These are phyloP conservation scores for Hanseniaspora hatyaiensis DNA, from an alignment of 805 yeast species.

Conservation along the genomic window DNA sequence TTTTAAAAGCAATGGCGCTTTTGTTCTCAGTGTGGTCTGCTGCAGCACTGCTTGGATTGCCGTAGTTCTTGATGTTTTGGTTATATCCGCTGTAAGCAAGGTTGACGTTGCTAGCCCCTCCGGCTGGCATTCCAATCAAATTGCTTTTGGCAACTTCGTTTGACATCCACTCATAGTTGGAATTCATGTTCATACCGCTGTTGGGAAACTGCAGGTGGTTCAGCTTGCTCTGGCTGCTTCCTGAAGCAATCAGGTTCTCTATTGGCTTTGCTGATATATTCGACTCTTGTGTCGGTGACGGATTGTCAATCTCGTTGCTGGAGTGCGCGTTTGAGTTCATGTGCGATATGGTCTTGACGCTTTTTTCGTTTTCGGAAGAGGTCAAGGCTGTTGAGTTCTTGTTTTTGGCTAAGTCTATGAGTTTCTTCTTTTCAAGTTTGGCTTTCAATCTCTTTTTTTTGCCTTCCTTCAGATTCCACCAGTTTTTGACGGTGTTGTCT, in stretches of 20 bases:
- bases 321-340: too few relatives aligned
- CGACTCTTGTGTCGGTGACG: background rate
- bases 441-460: constrained; percentile 45
- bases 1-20: too few relatives aligned
- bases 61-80: background rate
- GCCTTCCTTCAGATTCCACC: constrained; percentile 95
- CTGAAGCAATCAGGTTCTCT: background rate
- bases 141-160: constrained; percentile 2
- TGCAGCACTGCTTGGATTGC: background rate
- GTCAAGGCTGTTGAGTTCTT: too few relatives aligned
- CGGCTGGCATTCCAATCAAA: constrained; percentile 5
- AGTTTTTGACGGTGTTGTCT: constrained; percentile 51
- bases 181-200: background rate
- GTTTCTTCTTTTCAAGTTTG: background rate
- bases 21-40: background rate
- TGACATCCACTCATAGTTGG: constrained; percentile 4
- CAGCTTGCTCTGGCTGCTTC: background rate
- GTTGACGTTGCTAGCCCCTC: too few relatives aligned
- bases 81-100: too few relatives aligned
- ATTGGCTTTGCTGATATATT: too few relatives aligned
- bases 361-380: too few relatives aligned
- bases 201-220: background rate
- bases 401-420: too few relatives aligned
- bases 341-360: too few relatives aligned
- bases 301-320: too few relatives aligned